A percentile compares a stretch with the other conserved stretches of the same genome.
These are phyloP conservation scores for Chlorophyllum brunneum DNA, from an alignment of 768 basidiomycete genomes.

Conservation along the genomic window DNA sequence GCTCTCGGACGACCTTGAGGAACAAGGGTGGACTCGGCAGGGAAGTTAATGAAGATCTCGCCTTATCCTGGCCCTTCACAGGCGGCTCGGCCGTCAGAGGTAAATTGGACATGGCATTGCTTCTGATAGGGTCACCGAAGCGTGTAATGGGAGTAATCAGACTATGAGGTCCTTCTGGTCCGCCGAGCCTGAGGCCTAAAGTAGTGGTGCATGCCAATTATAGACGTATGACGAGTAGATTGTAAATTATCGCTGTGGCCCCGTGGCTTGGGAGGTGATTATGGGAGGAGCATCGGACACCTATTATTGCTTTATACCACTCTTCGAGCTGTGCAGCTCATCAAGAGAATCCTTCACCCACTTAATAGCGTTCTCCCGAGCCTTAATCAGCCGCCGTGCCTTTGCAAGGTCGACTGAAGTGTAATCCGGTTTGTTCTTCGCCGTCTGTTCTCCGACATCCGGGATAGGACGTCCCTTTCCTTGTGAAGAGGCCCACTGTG, in stretches of 20 bases:
- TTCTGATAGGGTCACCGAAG: no score
- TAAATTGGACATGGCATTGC: no score
- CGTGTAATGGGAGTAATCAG: no score
- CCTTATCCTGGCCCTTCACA: no score
- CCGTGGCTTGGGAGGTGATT: no score
- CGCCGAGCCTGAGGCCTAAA: no score
- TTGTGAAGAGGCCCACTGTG: background rate
- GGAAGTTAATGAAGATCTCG: slow-evolving; percentile 2
- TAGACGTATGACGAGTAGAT: no score
- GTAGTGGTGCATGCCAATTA: no score
- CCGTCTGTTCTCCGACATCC: background rate
- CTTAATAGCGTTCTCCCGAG: slow-evolving; percentile 65
- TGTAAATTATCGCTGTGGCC: no score
- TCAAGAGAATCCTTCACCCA: slow-evolving; percentile 40
- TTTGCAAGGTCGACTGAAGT: slow-evolving; percentile 54
- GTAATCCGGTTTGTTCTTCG: slow-evolving; percentile 43
- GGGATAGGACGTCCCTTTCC: background rate
- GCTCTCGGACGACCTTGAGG: background rate
- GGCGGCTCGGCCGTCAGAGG: no score
- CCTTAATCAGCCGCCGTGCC: slow-evolving; percentile 62
- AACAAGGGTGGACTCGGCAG: background rate
- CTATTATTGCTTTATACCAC: background rate
- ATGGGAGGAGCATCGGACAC: background rate
- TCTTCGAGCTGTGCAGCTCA: background rate
- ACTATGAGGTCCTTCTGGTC: no score